These are phyloP conservation scores for Yarrowia sp. DNA, from an alignment of 805 yeast species.

Conservation along the genomic window DNA sequence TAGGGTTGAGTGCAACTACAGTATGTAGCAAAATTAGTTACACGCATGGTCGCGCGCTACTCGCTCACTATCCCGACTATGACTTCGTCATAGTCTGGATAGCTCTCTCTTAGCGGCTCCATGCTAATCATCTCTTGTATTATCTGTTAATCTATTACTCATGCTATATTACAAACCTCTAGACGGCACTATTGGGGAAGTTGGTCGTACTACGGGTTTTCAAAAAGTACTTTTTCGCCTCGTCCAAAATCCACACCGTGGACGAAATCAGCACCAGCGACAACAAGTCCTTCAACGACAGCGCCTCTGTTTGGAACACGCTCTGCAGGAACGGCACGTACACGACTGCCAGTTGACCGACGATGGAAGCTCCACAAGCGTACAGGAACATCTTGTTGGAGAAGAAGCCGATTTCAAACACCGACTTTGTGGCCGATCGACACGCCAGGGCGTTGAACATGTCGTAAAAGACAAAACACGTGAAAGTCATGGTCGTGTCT, in stretches of 20 bases:
- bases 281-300: slow-evolving; percentile 65
- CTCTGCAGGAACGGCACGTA: slow-evolving; percentile 90
- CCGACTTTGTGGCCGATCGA: slow-evolving; percentile 81
- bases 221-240: slow-evolving; percentile 57
- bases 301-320: slow-evolving; percentile 92
- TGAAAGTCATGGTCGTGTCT: slow-evolving; percentile 98
- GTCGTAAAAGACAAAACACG: slow-evolving; percentile 92
- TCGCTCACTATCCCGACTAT: too few relatives aligned
- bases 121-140: too few relatives aligned
- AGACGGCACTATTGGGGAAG: slow-evolving; percentile 18
- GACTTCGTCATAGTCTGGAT: too few relatives aligned
- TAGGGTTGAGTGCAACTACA: too few relatives aligned
- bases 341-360: slow-evolving; percentile 91
- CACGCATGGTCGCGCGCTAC: too few relatives aligned
- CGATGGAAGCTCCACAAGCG: slow-evolving; percentile 82
- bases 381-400: slow-evolving; percentile 86
- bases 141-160: background rate
- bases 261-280: slow-evolving; percentile 66
- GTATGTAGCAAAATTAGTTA: too few relatives aligned
- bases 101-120: too few relatives aligned
- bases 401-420: slow-evolving; percentile 74
- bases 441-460: slow-evolving; percentile 96
- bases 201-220: slow-evolving; percentile 1
- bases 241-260: slow-evolving; percentile 83
- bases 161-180: slow-evolving; percentile 13